These are phyloP conservation scores for Letharia columbiana DNA, from an alignment of 495 filamentous ascomycete genomes.

Conservation along the genomic window DNA sequence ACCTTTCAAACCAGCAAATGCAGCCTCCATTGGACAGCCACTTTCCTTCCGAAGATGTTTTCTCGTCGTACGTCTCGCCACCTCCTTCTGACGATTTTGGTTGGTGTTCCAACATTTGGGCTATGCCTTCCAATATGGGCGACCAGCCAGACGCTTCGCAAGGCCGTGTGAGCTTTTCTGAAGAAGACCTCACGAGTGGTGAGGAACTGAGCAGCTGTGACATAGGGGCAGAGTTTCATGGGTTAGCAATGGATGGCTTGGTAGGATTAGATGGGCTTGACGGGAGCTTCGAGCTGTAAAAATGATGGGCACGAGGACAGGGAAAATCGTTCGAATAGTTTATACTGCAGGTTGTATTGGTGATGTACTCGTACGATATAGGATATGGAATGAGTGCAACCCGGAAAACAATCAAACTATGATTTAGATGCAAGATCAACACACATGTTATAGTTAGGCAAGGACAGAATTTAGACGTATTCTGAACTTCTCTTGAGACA, in stretches of 20 bases:
- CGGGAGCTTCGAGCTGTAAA: conserved; percentile 16
- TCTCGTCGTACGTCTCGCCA: conserved; percentile 32
- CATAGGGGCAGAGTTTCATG: conserved; percentile 26
- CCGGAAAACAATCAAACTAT: background rate
- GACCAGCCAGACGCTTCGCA: conserved; percentile 43
- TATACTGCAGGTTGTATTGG: background rate
- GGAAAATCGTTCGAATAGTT: background rate
- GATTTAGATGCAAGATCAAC: background rate
- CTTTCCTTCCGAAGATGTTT: conserved; percentile 37
- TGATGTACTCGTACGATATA: background rate
- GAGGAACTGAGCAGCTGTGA: conserved; percentile 22
- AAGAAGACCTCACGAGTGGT: conserved; percentile 58
- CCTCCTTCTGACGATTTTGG: conserved; percentile 25
- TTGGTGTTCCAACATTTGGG: conserved; percentile 38
- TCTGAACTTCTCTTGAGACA: background rate
- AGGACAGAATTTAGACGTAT: background rate
- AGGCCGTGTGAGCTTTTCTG: conserved; percentile 66
- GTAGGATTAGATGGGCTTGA: conserved; percentile 25
- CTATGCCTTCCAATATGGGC: conserved; percentile 32
- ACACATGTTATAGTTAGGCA: background rate
- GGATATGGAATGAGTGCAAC: background rate
- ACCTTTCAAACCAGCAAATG: background rate
- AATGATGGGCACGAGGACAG: background rate
- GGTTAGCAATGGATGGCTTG: conserved; percentile 19
- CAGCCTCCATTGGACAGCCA: conserved; percentile 30